Evolutionary conservation across 2,329 filamentous ascomycete species (phyloP), one percentile per base, ranked within the genome.

Genomic region (Ophiostoma quercus): DNA sequence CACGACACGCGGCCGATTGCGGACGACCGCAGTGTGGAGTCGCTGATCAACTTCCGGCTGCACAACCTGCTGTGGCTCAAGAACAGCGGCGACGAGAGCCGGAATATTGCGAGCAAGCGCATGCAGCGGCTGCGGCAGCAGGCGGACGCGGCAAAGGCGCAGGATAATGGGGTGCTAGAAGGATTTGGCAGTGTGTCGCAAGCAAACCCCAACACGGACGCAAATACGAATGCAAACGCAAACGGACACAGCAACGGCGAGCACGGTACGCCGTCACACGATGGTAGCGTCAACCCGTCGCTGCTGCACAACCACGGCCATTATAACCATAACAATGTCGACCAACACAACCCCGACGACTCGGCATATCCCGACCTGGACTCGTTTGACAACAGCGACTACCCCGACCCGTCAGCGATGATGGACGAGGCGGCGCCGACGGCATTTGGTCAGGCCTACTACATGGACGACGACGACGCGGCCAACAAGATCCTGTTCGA

Each of bases 1-100:
- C 93, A 97, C 75, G 93, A 98, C 74, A 99, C 95, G 0, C 91
- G 88, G 69, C 90, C 91, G 43, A 89, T 98, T 67, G 94, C 95
- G 1, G 95, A 99, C 79, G 90, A 92, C 68, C 88, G 95, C 71
- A 97, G 94, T 75, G 88, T 97, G 6, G 94, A 98, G 78, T 90
- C 88, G 32, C 84, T 98, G 29, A 92, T 98, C 9, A 93, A 98
- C 77, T 97, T 97, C 78, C 88, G 91, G 34, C 84, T 92, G 57
- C 94, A 96, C 68, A 99, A 99, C 77, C 82, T 96, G 34, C 86
- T 85, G 60, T 97, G 93, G 92, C 81, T 98, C 66, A 87, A 86
- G 76, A 84, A 82, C 12, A 79, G 81, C 19, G 86, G 85, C 16
- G 86, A 88, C 70, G 84, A 87, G 71, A 82, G 84, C 70, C 83